Evolutionary conservation across 352 stramenopile genomes (phyloP).

Genomic region (Plasmopara muralis): DNA sequence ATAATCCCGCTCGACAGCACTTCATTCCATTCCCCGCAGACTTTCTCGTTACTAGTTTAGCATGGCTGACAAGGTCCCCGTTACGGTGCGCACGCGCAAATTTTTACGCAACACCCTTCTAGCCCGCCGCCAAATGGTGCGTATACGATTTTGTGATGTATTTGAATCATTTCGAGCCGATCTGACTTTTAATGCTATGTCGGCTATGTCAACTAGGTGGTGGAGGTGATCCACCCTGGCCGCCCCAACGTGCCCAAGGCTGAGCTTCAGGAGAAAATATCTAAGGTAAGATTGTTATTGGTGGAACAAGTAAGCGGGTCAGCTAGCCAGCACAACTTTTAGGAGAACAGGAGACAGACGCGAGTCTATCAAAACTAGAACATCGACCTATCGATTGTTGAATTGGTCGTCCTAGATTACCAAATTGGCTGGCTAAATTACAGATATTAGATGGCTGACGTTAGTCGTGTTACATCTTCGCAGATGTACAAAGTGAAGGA

Average conservation of each 20-base stretch:
- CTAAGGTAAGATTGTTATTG: slow-evolving; percentile 73
- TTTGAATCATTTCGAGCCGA: neutral
- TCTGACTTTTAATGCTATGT: slow-evolving; percentile 6
- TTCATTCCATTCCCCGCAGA: slow-evolving; percentile 62
- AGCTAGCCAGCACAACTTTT: slow-evolving; percentile 5
- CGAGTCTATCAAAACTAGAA: neutral
- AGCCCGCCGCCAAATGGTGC: slow-evolving; percentile 95
- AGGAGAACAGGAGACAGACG: neutral
- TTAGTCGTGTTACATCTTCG: slow-evolving; percentile 3
- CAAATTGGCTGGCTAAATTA: slow-evolving; percentile 13
- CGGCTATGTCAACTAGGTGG: slow-evolving; percentile 83
- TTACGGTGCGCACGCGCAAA: slow-evolving; percentile 98
- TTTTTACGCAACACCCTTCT: slow-evolving; percentile 98
- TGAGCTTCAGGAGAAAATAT: slow-evolving; percentile 97
- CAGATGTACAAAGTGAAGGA: slow-evolving; percentile 96
- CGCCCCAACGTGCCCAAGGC: slow-evolving; percentile 95
- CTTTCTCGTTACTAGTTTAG: slow-evolving; percentile 53
- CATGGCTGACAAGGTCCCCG: slow-evolving; percentile 90
- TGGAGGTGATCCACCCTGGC: slow-evolving; percentile 98
- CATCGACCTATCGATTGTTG: neutral
- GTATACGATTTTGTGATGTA: slow-evolving; percentile 5
- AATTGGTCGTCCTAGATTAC: slow-evolving; percentile 4
- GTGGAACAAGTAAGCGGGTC: neutral
- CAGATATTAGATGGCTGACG: slow-evolving; percentile 11
- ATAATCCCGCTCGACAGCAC: slow-evolving; percentile 8